Base-by-base conservation (phyloP, 2,329 filamentous ascomycete genomes). In the Cryphonectria carpinicola region DNA sequence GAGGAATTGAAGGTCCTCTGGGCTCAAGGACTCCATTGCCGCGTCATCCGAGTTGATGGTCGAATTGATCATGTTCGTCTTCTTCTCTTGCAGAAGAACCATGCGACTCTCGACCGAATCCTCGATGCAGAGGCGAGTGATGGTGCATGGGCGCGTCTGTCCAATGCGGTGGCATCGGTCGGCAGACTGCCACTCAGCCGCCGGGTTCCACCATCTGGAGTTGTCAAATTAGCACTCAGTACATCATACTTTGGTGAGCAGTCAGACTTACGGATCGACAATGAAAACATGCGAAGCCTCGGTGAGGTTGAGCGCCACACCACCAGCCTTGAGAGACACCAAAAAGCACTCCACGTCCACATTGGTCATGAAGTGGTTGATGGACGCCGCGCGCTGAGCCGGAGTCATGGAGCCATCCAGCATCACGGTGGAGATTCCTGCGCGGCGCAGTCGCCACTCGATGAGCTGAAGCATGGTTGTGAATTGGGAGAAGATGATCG, bases 351-450 rank as follows among this genome's bases (percentile, higher is more conserved):
- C 96, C 2, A 97, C 94, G 73, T 98, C 91, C 5, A 94, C 88
- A 71, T 98, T 97, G 62, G 88, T 95, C 95, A 98, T 98, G 82
- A 98, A 98, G 77, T 97, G 92, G 71, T 97, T 92, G 78, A 98
- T 98, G 3, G 93, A 96, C 46, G 92, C 94, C 80, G 98, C 94
- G 25, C 96, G 92, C 82, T 97, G 94, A 1, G 93, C 91, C 11
- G 95, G 96, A 39, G 93, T 97, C 96, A 99, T 99, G 81, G 92
- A 97, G 35, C 96, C 96, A 78, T 99, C 96, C 6, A 99, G 88
- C 94, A 99, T 97, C 70, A 98, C 96, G 0, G 96, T 99, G 56
- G 94, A 97, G 82, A 99, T 97, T 7, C 96, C 96, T n/a, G 95
- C 96, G 72, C 95, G 92, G 70, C 95, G 93, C 67, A 99, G 88